Evolutionary conservation across 1,284 basidiomycete species (phyloP).

Genomic region (Ceratobasidium theobromae): DNA sequence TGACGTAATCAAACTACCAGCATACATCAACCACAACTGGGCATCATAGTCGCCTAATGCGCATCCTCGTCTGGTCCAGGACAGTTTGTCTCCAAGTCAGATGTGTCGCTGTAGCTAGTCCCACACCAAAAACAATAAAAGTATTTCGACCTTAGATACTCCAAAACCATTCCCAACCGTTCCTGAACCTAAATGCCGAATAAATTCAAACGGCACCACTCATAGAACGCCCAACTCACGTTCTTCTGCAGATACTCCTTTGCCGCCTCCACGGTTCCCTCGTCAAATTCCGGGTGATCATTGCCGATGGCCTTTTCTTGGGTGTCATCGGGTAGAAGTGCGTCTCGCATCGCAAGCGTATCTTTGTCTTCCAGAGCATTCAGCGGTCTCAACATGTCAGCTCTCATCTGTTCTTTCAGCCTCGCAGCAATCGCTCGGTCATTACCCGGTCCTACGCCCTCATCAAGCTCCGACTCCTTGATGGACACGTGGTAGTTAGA

Average conservation of each 20-base stretch:
- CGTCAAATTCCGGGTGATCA: slow-evolving; percentile 46
- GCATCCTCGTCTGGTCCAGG: slow-evolving; percentile 75
- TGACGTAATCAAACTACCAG: slow-evolving; percentile 5
- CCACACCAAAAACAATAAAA: slow-evolving; percentile 89
- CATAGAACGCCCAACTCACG: slow-evolving; percentile 47
- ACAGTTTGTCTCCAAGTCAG: slow-evolving; percentile 66
- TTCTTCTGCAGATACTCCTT: slow-evolving; percentile 65
- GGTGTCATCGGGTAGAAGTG: background rate
- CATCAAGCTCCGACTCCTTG: slow-evolving; percentile 18
- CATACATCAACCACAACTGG: background rate
- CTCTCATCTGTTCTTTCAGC: slow-evolving; percentile 33
- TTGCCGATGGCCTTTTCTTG: slow-evolving; percentile 33
- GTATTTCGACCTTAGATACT: slow-evolving; percentile 70
- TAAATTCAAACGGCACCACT: slow-evolving; percentile 29
- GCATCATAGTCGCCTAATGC: slow-evolving; percentile 46
- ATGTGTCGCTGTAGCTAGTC: slow-evolving; percentile 61
- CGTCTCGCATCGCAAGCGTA: slow-evolving; percentile 13
- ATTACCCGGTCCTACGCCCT: slow-evolving; percentile 7
- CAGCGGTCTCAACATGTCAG: slow-evolving; percentile 32
- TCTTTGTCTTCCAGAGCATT: slow-evolving; percentile 19
- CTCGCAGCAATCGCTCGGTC: slow-evolving; percentile 16
- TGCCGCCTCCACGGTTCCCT: slow-evolving; percentile 64
- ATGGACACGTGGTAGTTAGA: slow-evolving; percentile 1
- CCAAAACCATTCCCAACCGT: slow-evolving; percentile 64
- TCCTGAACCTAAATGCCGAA: slow-evolving; percentile 57